Percentiles rank a stretch among this genome's conserved stretches.
Evolutionary conservation across 768 basidiomycete genomes (phyloP).

Genomic region (Rhodotorula sphaerocarpa): DNA sequence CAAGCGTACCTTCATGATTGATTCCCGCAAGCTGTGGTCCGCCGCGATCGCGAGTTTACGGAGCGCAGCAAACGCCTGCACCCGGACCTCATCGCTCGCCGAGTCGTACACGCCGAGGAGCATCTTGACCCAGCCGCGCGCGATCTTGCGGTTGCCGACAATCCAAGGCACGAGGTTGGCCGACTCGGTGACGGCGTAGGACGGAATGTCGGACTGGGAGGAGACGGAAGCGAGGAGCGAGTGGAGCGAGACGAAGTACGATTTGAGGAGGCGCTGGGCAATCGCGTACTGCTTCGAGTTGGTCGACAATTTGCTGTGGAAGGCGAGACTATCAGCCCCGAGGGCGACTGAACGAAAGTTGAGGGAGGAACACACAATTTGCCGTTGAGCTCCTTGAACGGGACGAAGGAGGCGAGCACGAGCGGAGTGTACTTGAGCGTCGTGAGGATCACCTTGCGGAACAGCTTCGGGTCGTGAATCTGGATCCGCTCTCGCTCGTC

Average conservation of each 20-base stretch:
- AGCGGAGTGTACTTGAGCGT: conserved; percentile 83
- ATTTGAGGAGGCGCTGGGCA: conserved; percentile 75
- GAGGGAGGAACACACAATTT: conserved; percentile 59
- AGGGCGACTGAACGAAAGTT: not conserved
- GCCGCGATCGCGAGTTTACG: conserved; percentile 66
- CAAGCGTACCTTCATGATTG: conserved; percentile 58
- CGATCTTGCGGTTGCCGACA: conserved; percentile 68
- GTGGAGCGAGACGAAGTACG: conserved; percentile 79
- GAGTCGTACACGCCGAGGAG: conserved; percentile 41
- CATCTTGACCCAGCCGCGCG: conserved; percentile 72
- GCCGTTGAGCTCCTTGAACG: conserved; percentile 75
- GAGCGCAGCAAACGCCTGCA: conserved; percentile 77
- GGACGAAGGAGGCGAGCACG: conserved; percentile 74
- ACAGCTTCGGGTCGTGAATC: conserved; percentile 79
- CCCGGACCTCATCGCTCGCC: conserved; percentile 68
- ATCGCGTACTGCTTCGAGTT: conserved; percentile 73
- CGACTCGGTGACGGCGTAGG: conserved; percentile 70
- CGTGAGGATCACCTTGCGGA: conserved; percentile 81
- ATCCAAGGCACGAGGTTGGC: conserved; percentile 85
- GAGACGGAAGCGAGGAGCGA: conserved; percentile 65
- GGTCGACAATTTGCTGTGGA: conserved; percentile 68
- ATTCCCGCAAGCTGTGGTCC: conserved; percentile 72
- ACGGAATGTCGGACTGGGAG: conserved; percentile 44
- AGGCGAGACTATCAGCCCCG: not conserved
- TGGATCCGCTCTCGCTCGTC: conserved; percentile 56